Conservation (phyloP, 371 early-diverging fungal genomes). For the Mucor irregularis region DNA sequence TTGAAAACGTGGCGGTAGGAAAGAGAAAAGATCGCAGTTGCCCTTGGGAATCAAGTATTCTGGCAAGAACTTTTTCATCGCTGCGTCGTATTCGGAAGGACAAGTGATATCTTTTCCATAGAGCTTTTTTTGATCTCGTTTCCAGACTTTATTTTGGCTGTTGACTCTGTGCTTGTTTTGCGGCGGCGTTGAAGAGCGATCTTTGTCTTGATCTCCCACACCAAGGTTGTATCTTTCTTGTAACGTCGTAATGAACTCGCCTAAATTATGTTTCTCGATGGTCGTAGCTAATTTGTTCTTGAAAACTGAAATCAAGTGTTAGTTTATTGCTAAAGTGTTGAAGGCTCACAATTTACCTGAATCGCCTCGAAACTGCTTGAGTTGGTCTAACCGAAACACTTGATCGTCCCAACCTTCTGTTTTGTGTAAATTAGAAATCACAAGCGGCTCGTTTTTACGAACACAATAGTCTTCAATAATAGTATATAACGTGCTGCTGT, state of each 20-base stretch:
- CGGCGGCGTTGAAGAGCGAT: no score
- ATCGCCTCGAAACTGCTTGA: constrained; percentile 26
- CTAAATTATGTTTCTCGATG: no score
- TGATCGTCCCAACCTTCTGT: constrained; percentile 29
- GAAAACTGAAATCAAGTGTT: no score
- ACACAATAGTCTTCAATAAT: constrained; percentile 36
- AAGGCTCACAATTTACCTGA: no score
- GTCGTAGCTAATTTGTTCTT: no score
- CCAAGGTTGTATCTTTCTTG: no score
- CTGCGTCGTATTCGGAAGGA: constrained; percentile 11
- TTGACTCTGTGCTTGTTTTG: neutral
- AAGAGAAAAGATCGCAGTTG: constrained; percentile 21
- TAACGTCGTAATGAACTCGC: no score
- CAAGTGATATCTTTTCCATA: constrained; percentile 39
- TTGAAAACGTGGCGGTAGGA: constrained; percentile 20
- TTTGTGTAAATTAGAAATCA: constrained; percentile 46
- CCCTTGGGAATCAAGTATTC: constrained; percentile 27
- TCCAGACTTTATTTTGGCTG: neutral
- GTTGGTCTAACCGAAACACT: constrained; percentile 33
- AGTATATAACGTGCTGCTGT: no score
- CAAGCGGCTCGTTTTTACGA: constrained; percentile 43
- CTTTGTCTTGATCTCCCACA: no score
- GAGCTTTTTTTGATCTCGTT: no score
- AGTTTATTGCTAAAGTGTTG: no score
- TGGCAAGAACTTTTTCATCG: constrained; percentile 25